These are phyloP conservation scores for Gyromitra esculenta DNA, from an alignment of 2,329 filamentous ascomycete genomes.

Conservation along the genomic window DNA sequence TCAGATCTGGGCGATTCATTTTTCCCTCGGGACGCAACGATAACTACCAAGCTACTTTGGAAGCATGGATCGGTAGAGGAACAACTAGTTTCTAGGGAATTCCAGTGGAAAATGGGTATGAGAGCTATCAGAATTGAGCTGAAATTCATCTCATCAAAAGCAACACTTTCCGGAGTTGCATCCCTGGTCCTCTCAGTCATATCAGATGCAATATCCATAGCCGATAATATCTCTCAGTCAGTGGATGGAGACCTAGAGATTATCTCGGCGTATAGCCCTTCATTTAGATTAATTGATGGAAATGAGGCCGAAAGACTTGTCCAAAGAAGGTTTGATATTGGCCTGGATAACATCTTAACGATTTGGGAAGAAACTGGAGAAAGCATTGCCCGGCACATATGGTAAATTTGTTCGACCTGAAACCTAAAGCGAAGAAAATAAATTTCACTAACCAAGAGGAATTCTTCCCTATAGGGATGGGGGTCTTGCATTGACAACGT, in stretches of 20 bases:
- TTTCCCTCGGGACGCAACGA: constrained; percentile 46
- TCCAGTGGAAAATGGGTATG: constrained; percentile 56
- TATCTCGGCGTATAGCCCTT: constrained; percentile 54
- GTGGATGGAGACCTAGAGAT: constrained; percentile 38
- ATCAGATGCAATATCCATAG: constrained; percentile 41
- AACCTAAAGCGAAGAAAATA: not conserved
- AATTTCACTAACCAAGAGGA: constrained; percentile 17
- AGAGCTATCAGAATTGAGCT: constrained; percentile 55
- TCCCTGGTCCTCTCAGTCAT: constrained; percentile 53
- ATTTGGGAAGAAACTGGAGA: constrained; percentile 78
- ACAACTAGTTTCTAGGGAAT: constrained; percentile 44
- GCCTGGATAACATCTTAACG: constrained; percentile 61
- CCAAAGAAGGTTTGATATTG: constrained; percentile 66
- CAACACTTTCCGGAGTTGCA: constrained; percentile 19
- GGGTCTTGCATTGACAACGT: constrained; percentile 60
- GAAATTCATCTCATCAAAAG: constrained; percentile 21
- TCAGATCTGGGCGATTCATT: constrained; percentile 76
- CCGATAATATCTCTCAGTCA: constrained; percentile 53
- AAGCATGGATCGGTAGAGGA: constrained; percentile 23
- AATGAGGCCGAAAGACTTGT: constrained; percentile 65
- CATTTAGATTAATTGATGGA: constrained; percentile 50
- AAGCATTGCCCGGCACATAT: constrained; percentile 76
- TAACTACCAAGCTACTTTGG: constrained; percentile 52
- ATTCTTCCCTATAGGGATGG: constrained; percentile 59
- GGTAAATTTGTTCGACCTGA: constrained; percentile 63